Conservation (phyloP, 2,329 filamentous ascomycete genomes). For the Escovopsis sp. region DNA sequence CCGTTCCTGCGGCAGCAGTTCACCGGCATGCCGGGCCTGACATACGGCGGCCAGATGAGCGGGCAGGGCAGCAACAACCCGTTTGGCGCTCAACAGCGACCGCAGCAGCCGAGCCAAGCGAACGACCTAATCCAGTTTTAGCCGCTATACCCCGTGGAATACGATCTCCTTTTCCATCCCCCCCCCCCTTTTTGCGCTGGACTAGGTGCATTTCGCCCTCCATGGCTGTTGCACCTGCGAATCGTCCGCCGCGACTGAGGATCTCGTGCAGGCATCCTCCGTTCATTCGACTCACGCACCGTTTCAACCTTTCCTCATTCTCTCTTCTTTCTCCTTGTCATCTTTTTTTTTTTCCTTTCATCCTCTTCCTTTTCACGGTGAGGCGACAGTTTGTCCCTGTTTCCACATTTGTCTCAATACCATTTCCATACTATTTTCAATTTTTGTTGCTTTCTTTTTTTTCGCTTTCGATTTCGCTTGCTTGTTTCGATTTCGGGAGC, state of each 20-base stretch:
- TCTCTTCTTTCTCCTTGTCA: not conserved
- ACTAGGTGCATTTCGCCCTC: no score
- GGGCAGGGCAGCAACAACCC: slow-evolving; percentile 41
- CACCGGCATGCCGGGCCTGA: slow-evolving; percentile 55
- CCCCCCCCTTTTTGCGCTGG: no score
- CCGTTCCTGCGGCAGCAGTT: slow-evolving; percentile 79
- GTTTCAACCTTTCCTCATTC: no score
- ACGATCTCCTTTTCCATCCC: not conserved
- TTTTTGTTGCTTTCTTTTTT: slow-evolving; percentile 3
- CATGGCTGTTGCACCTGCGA: slow-evolving; percentile 1
- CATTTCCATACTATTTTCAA: not conserved
- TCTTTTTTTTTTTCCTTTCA: slow-evolving; percentile 3
- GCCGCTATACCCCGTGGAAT: slow-evolving; percentile 1
- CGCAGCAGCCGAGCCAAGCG: slow-evolving; percentile 32
- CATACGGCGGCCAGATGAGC: slow-evolving; percentile 42
- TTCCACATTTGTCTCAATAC: not conserved
- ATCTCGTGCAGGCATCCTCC: no score
- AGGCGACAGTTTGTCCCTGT: not conserved
- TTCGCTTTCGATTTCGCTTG: not conserved
- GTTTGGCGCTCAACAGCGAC: slow-evolving; percentile 35
- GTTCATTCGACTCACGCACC: no score
- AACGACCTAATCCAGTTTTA: slow-evolving; percentile 52
- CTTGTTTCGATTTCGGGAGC: no score
- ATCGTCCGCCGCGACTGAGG: not conserved
- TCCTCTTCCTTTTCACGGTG: not conserved